These are phyloP conservation scores for Penicillium nordicum DNA, from an alignment of 2,329 filamentous ascomycete genomes.

Conservation along the genomic window DNA sequence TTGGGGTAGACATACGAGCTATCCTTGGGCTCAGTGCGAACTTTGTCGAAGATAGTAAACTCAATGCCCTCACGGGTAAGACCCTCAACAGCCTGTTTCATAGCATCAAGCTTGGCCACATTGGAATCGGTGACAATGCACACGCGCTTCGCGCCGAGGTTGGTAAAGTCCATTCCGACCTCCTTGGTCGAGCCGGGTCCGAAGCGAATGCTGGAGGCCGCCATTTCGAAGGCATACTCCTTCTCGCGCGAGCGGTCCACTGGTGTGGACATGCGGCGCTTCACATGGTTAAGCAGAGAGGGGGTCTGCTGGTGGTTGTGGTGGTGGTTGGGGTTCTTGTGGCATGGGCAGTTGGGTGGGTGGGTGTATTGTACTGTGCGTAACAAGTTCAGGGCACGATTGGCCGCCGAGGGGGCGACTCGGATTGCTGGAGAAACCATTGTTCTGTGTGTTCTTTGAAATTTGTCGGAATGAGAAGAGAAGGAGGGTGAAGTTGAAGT, in stretches of 20 bases:
- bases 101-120: constrained; percentile 77
- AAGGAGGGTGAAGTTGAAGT: constrained; percentile 4
- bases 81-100: constrained; percentile 82
- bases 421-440: constrained; percentile 43
- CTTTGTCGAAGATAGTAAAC: constrained; percentile 76
- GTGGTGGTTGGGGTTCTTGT: constrained; percentile 80
- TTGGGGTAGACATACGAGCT: constrained; percentile 61
- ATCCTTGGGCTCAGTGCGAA: constrained; percentile 89
- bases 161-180: constrained; percentile 96
- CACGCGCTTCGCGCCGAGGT: constrained; percentile 81
- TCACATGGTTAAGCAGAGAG: constrained; percentile 52
- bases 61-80: constrained; percentile 73
- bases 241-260: constrained; percentile 69
- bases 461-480: not conserved
- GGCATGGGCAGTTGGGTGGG: constrained; percentile 85
- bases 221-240: constrained; percentile 99
- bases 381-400: constrained; percentile 59
- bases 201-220: constrained; percentile 89
- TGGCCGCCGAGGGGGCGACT: constrained; percentile 46
- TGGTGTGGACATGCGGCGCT: constrained; percentile 69
- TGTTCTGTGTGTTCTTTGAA: not conserved
- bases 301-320: constrained; percentile 60
- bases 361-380: constrained; percentile 89
- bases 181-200: constrained; percentile 91
- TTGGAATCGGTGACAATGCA: constrained; percentile 87